phyloP scores from a whole-genome alignment of 108 stramenopile genomes.

The Thalassiosira profunda region DNA sequence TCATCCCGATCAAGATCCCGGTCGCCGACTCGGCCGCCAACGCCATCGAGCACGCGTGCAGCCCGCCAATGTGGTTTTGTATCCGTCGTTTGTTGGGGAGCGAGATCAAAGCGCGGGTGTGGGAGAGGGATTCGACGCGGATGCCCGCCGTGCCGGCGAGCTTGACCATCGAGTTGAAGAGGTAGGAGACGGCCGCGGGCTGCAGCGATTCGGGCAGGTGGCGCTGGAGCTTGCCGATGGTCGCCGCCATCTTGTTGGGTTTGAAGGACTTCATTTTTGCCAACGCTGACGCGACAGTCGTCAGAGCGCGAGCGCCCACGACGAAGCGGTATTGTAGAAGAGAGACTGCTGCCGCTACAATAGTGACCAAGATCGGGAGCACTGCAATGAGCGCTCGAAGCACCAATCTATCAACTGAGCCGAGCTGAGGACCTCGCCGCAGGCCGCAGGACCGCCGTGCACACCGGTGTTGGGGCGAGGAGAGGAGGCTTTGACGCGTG shows the following conservation, averaged over 20 bases:
- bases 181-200: background rate
- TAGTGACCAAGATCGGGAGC: too few species aligned
- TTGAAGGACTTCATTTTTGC: too few species aligned
- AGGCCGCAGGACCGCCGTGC: too few species aligned
- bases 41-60: conserved; percentile 70
- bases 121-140: conserved; percentile 42
- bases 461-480: too few species aligned
- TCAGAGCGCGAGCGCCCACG: too few species aligned
- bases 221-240: conserved; percentile 14
- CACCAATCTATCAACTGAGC: too few species aligned
- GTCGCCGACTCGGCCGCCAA: conserved; percentile 61
- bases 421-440: too few species aligned
- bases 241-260: conserved; percentile 45
- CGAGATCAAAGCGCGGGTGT: conserved; percentile 19
- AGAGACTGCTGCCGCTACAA: too few species aligned
- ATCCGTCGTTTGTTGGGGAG: conserved; percentile 43
- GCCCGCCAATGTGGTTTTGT: conserved; percentile 66
- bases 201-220: background rate
- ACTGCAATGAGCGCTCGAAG: too few species aligned
- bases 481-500: too few species aligned
- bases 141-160: conserved; percentile 61
- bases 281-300: too few species aligned
- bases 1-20: conserved; percentile 59
- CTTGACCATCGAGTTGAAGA: conserved; percentile 41
- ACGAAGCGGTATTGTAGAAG: too few species aligned